Percentiles rank a stretch among this genome's conserved stretches.
Evolutionary conservation across 75 land plant genomes (phyloP).

Genomic region (Sequoiadendron giganteum): DNA sequence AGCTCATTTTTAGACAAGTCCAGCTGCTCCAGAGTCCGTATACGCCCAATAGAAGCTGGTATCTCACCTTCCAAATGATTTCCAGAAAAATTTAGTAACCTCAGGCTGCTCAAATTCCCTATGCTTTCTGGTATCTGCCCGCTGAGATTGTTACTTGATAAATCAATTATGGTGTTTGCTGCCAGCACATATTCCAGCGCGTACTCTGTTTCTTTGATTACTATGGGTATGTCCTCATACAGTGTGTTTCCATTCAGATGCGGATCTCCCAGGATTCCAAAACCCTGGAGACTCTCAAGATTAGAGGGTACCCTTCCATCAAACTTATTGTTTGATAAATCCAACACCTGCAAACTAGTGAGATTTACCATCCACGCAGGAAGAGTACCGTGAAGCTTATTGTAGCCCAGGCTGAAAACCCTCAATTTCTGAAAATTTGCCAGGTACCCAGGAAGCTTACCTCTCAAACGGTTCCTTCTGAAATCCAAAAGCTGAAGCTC

Average conservation of each 20-base stretch:
- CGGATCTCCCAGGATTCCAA: constrained; percentile 22
- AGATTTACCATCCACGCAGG: constrained; percentile 37
- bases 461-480: too few relatives aligned
- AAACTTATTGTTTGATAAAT: too few relatives aligned
- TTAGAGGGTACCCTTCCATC: constrained; percentile 31
- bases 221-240: background rate
- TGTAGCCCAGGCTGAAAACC: too few relatives aligned
- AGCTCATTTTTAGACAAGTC: background rate
- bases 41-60: background rate
- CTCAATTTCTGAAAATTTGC: too few relatives aligned
- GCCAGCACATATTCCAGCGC: background rate
- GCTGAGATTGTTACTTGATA: background rate
- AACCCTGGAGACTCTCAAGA: constrained; percentile 31
- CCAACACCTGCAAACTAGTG: constrained; percentile 16
- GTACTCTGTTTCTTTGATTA: background rate
- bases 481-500: too few relatives aligned
- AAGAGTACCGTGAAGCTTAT: too few relatives aligned
- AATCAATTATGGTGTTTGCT: background rate
- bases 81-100: background rate
- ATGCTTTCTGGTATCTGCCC: background rate
- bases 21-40: background rate
- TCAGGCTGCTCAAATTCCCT: too few relatives aligned
- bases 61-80: background rate
- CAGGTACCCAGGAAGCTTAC: too few relatives aligned
- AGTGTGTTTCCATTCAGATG: background rate